These are phyloP conservation scores for Chaetomiaceae sp. DNA, from an alignment of 2,329 filamentous ascomycete species.

Conservation along the genomic window DNA sequence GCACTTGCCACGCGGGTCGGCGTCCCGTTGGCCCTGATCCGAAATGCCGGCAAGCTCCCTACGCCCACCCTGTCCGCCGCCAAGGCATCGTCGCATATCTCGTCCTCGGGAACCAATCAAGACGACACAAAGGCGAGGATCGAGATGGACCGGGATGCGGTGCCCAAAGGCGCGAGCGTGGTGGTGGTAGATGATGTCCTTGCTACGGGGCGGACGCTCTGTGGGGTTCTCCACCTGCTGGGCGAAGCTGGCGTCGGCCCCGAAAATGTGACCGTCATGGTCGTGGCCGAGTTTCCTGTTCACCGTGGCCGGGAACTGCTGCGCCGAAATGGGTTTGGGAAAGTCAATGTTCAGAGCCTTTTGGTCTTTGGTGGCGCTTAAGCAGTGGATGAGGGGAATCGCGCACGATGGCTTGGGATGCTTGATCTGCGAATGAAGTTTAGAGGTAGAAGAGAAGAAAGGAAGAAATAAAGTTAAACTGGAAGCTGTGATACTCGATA, in stretches of 20 bases:
- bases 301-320: slow-evolving; percentile 49
- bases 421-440: no score
- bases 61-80: slow-evolving; percentile 47
- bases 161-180: slow-evolving; percentile 40
- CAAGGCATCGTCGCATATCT: slow-evolving; percentile 51
- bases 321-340: slow-evolving; percentile 45
- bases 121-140: slow-evolving; percentile 37
- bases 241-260: slow-evolving; percentile 37
- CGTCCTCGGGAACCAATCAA: slow-evolving; percentile 35
- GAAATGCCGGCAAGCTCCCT: slow-evolving; percentile 55
- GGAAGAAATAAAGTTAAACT: no score
- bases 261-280: slow-evolving; percentile 45
- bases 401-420: no score
- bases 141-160: slow-evolving; percentile 44
- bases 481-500: no score
- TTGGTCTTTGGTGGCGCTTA: slow-evolving; percentile 38
- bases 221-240: slow-evolving; percentile 48
- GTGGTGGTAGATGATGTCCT: slow-evolving; percentile 60
- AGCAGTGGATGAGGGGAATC: background rate
- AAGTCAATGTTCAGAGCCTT: slow-evolving; percentile 47
- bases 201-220: slow-evolving; percentile 51
- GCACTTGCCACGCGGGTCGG: slow-evolving; percentile 40
- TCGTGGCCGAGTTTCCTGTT: slow-evolving; percentile 54
- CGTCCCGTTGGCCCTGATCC: slow-evolving; percentile 46
- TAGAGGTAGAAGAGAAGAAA: no score